Percentiles rank a stretch among this genome's conserved stretches.
Conservation (phyloP, 345 rosid genomes). For the Hypericum androsaemum region DNA sequence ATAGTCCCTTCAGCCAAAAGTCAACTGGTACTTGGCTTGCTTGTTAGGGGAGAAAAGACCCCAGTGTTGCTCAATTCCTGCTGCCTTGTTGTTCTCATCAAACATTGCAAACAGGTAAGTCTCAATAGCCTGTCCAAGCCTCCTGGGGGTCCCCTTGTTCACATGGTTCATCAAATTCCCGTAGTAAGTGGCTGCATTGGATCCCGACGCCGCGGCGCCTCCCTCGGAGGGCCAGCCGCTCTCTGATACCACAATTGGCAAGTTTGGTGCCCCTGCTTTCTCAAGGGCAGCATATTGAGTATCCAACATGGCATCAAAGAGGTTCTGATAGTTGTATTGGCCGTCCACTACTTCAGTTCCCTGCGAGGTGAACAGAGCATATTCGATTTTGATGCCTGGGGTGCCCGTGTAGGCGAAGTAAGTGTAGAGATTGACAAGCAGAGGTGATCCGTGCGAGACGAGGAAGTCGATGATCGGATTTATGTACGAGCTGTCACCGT, state of each 20-base stretch:
- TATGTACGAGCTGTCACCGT: too few species aligned
- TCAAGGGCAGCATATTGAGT: conserved; percentile 15
- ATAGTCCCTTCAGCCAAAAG: not conserved
- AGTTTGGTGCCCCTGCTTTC: conserved; percentile 1
- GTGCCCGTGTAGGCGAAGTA: conserved; percentile 22
- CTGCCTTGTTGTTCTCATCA: conserved; percentile 26
- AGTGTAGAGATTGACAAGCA: conserved; percentile 38
- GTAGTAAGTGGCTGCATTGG: not conserved
- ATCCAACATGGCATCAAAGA: conserved; percentile 22
- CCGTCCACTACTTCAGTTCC: conserved; percentile 11
- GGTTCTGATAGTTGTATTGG: conserved; percentile 11
- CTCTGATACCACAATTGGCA: conserved; percentile 2
- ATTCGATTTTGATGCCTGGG: too few species aligned
- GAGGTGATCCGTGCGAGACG: too few species aligned
- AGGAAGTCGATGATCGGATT: too few species aligned
- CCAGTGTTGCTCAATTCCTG: conserved; percentile 22
- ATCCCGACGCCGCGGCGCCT: not conserved
- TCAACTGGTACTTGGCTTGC: conserved; percentile 16
- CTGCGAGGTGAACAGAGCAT: conserved; percentile 14
- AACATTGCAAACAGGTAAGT: conserved; percentile 34
- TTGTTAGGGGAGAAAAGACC: conserved; percentile 31
- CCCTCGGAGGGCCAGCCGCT: not conserved
- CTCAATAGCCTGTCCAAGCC: conserved; percentile 17
- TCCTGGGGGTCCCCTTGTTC: conserved; percentile 28
- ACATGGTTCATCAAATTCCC: conserved; percentile 20